phyloP scores from a whole-genome alignment of 2,329 filamentous ascomycete genomes.

The Fusarium redolens region DNA sequence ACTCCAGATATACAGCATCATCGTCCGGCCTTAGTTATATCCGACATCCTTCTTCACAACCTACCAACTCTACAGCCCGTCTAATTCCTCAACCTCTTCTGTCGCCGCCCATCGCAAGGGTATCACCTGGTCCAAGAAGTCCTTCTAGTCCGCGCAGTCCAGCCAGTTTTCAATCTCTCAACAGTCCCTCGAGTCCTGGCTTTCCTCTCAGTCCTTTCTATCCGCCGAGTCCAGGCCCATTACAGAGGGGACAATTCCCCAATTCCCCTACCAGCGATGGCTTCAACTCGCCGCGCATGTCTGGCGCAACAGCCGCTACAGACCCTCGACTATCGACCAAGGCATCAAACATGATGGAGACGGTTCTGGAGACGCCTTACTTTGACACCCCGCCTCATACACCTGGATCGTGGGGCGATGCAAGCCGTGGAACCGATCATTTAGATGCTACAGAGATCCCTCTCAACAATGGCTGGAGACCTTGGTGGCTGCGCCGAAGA shows the following conservation, averaged over 20 bases:
- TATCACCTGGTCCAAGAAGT: slow-evolving; percentile 27
- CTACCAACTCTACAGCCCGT: slow-evolving; percentile 36
- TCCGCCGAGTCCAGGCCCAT: slow-evolving; percentile 16
- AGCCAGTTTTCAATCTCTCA: slow-evolving; percentile 20
- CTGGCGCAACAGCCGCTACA: slow-evolving; percentile 6
- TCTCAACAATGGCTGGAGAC: slow-evolving; percentile 43
- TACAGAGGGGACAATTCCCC: slow-evolving; percentile 34
- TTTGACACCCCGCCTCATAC: slow-evolving; percentile 39
- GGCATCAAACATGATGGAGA: slow-evolving; percentile 31
- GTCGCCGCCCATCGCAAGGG: slow-evolving; percentile 36
- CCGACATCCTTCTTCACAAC: slow-evolving; percentile 36
- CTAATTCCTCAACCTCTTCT: slow-evolving; percentile 36
- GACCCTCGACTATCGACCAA: slow-evolving; percentile 16
- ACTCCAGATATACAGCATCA: slow-evolving; percentile 30
- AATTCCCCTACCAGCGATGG: slow-evolving; percentile 32
- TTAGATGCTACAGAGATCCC: slow-evolving; percentile 34
- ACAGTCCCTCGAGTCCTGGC: slow-evolving; percentile 29
- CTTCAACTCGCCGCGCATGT: slow-evolving; percentile 29
- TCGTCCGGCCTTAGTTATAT: slow-evolving; percentile 35
- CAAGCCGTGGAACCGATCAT: slow-evolving; percentile 11
- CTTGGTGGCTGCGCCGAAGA: slow-evolving; percentile 40
- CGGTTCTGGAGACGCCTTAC: slow-evolving; percentile 41
- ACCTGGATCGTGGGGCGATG: slow-evolving; percentile 21
- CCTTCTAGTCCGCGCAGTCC: slow-evolving; percentile 34
- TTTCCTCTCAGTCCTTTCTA: slow-evolving; percentile 40